Conservation (phyloP, 305 asterid species). For the Fraxinus xanthoxyloides region DNA sequence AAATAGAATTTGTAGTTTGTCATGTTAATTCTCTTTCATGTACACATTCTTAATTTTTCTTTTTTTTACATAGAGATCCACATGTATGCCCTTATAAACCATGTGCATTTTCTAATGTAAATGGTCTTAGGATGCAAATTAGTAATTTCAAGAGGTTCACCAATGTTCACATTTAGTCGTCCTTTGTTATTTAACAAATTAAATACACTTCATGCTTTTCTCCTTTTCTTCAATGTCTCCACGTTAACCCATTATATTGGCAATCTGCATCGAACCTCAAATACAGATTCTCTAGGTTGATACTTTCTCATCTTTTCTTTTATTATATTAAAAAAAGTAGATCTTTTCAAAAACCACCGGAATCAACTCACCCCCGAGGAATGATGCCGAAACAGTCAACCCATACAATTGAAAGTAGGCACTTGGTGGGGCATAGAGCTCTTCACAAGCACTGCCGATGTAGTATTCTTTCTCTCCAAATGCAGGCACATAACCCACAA, state of each 20-base stretch:
- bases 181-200: neutral
- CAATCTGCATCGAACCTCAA: neutral
- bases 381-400: conserved; percentile 80
- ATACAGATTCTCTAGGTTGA: neutral
- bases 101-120: neutral
- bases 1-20: neutral
- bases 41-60: no score
- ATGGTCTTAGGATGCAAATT: neutral
- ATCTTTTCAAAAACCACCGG: conserved; percentile 9
- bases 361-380: conserved; percentile 81
- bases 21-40: neutral
- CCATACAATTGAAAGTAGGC: conserved; percentile 92
- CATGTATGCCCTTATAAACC: neutral
- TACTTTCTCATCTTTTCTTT: no score
- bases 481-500: conserved; percentile 74
- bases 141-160: neutral
- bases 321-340: no score
- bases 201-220: neutral
- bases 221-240: neutral
- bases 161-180: neutral
- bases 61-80: neutral
- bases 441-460: conserved; percentile 85
- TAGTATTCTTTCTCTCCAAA: conserved; percentile 93
- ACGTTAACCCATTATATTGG: neutral
- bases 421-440: conserved; percentile 94